These are phyloP conservation scores for Trichoderma aggressivum DNA, from an alignment of 2,329 filamentous ascomycete species.

Conservation along the genomic window DNA sequence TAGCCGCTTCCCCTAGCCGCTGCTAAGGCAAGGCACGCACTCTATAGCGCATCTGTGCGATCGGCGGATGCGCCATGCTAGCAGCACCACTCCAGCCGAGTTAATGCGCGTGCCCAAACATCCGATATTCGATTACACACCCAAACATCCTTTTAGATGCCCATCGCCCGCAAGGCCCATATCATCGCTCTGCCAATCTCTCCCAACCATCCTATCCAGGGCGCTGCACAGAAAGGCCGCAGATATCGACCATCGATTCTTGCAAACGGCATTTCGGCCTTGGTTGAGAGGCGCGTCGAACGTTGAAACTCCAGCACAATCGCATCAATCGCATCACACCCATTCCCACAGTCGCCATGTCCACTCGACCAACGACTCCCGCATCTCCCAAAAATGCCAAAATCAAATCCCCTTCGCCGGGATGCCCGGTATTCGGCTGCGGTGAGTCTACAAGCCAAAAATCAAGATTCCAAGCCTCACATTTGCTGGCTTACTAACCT, in stretches of 20 bases:
- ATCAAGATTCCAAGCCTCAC: not conserved
- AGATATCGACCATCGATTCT: not conserved
- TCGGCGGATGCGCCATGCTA: not conserved
- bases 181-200: not conserved
- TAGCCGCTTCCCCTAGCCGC: not conserved
- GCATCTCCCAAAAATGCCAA: conserved; percentile 56
- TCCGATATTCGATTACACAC: not conserved
- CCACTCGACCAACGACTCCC: conserved; percentile 47
- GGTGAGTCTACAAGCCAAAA: conserved; percentile 43
- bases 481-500: conserved; percentile 23
- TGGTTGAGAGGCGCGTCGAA: not conserved
- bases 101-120: not conserved
- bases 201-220: no score
- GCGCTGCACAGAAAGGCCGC: not conserved
- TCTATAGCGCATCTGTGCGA: not conserved
- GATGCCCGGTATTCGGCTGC: conserved; percentile 61
- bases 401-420: conserved; percentile 57
- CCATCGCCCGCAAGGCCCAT: not conserved
- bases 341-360: conserved; percentile 34
- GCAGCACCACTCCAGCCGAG: not conserved
- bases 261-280: not conserved
- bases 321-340: not conserved
- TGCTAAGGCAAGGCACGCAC: conserved; percentile 9
- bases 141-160: not conserved
- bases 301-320: not conserved